Conservation (phyloP, 768 basidiomycete genomes). For the Lactifluus pinguis region DNA sequence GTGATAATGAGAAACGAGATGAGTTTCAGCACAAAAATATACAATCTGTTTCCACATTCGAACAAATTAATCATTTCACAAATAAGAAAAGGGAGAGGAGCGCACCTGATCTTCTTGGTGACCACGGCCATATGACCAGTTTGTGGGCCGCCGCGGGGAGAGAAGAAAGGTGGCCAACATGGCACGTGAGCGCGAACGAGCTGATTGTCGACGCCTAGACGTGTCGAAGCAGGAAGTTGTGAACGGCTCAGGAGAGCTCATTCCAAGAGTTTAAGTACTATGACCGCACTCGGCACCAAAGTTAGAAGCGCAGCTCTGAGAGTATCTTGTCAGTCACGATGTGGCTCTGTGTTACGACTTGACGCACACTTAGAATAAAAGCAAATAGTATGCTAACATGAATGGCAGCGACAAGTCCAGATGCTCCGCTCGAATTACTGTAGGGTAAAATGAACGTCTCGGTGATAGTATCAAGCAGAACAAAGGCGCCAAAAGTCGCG, state of each 20-base stretch:
- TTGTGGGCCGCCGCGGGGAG: slow-evolving; percentile 87
- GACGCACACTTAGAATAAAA: slow-evolving; percentile 73
- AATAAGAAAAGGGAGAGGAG: slow-evolving; percentile 1
- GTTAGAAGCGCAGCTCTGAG: slow-evolving; percentile 43
- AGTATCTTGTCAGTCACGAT: slow-evolving; percentile 7
- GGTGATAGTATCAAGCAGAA: slow-evolving; percentile 84
- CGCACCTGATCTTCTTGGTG: slow-evolving; percentile 81
- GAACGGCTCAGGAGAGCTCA: slow-evolving; percentile 92
- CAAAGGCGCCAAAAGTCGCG: slow-evolving; percentile 95
- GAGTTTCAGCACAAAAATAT: slow-evolving; percentile 73
- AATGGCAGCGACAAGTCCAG: slow-evolving; percentile 88
- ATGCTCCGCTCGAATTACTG: slow-evolving; percentile 53
- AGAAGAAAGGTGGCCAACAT: slow-evolving; percentile 90
- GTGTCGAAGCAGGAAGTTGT: slow-evolving; percentile 87
- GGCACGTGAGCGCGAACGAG: slow-evolving; percentile 67
- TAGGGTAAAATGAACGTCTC: slow-evolving; percentile 91
- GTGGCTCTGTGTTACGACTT: neutral
- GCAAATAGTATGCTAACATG: slow-evolving; percentile 75
- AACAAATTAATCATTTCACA: neutral
- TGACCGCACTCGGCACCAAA: neutral
- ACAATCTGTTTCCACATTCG: slow-evolving; percentile 44
- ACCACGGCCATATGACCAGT: slow-evolving; percentile 94
- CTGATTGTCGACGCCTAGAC: slow-evolving; percentile 87
- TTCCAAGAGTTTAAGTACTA: slow-evolving; percentile 95
- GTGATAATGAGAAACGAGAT: slow-evolving; percentile 88